Base-by-base conservation (phyloP, 495 filamentous ascomycete genomes). In the Achaetomiella virescens region DNA sequence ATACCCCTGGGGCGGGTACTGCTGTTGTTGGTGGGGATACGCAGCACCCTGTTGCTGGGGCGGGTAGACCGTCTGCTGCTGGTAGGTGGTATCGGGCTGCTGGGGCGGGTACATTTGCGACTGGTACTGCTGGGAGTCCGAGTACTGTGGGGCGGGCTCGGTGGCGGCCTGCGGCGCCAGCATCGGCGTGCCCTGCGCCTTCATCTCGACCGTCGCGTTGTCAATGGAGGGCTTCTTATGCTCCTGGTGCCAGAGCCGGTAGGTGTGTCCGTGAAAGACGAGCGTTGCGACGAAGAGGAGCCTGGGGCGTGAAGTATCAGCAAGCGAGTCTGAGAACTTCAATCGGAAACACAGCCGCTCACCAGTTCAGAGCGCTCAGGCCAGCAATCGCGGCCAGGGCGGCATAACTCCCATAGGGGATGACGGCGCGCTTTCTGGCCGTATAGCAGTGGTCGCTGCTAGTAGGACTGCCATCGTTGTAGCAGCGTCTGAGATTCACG, bases 271-370 rank as follows among this genome's bases (percentile, higher is more conserved):
- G 38, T 76, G 66, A 42, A 69, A 76, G 36, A 70, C 69, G 49
- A 77, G 71, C 2, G 70, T 73, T 15, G 63, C 65, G 54, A 77
- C 59, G 61, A 78, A 78, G 36, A 78, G 66, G 18, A 78, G 56
- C 65, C 68, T 72, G 45, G 27, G 11, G 3, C 7, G 14, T 14
- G 25, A 2, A 9, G 5, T 14, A 15, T 17, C n/a, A 15, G 14
- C 20, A 10, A 27, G n/a, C 44, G 10, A 18, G 31, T 36, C n/a
- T 3, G 6, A 14, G 36, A 27, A 0, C 8, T 2, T 33, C n/a
- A 2, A 5, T 25, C 24, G 12, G 8, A 8, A 24, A 18, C 44
- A 21, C n/a, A 40, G 21, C 15, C 15, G 40, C 6, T 36, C 52
- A 69, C 70, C 71, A 66, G 37, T 62, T 33, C 10, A 78, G 55